These are phyloP conservation scores for Chalciporus sp. DNA, from an alignment of 1,284 basidiomycete genomes.

Conservation along the genomic window DNA sequence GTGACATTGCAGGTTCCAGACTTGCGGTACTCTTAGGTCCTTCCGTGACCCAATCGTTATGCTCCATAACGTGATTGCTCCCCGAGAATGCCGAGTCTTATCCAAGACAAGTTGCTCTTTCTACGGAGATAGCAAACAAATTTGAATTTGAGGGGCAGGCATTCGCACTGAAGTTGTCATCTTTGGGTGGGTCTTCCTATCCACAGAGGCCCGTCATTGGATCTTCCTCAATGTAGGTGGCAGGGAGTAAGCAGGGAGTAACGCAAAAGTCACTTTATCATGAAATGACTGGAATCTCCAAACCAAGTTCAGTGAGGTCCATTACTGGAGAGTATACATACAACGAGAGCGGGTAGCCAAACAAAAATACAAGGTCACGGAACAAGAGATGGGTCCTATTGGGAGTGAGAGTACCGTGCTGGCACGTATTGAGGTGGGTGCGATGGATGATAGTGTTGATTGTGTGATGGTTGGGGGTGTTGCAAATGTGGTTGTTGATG, in stretches of 20 bases:
- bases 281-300: too few species aligned
- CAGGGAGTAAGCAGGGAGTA: background rate
- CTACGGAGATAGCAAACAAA: too few species aligned
- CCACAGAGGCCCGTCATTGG: too few species aligned
- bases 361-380: background rate
- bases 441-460: slow-evolving; percentile 12
- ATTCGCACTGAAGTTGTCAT: too few species aligned
- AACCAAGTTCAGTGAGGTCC: background rate
- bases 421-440: slow-evolving; percentile 14
- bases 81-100: background rate
- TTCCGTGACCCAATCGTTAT: background rate
- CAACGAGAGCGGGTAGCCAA: slow-evolving; percentile 2
- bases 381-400: slow-evolving; percentile 7
- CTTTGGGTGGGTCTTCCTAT: too few species aligned
- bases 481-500: slow-evolving; percentile 16
- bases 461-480: slow-evolving; percentile 10
- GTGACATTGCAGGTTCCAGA: background rate
- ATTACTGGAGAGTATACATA: slow-evolving; percentile 19
- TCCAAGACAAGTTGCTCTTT: too few species aligned
- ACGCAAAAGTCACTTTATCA: background rate
- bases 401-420: slow-evolving; percentile 17
- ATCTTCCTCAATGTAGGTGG: background rate
- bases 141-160: too few species aligned
- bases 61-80: background rate
- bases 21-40: background rate